Evolutionary conservation across 768 basidiomycete genomes (phyloP), one percentile per base, ranked within the genome.

Genomic region (Podaxis pistillaris): DNA sequence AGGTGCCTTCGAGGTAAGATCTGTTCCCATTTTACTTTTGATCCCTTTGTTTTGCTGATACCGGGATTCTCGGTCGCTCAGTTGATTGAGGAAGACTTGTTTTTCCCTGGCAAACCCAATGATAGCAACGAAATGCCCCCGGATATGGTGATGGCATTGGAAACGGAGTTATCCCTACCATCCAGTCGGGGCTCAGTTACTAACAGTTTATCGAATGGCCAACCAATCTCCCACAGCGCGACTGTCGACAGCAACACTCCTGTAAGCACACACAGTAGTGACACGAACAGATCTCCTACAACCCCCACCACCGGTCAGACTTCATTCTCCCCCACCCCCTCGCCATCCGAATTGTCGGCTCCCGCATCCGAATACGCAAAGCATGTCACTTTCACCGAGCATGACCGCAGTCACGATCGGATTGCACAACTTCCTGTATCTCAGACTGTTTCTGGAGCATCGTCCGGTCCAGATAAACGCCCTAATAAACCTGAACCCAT

Each of bases 11-110:
- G 88, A 91, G 76, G 88, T 86, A 66, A 47, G 73, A 68, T 22
- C 52, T 7, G 44, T 19, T 50, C 57, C 38, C 33, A 37, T 57
- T 61, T 33, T 19, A 1, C 37, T 46, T 44, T 22, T 15, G 19
- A n/a, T 7, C 19, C 19, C 22, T 44, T 12, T 22, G 49, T 17
- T 50, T 13, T 19, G 28, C 51, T 55, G 7, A 55, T 28, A 24
- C n/a, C 13, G 2, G 7, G 38, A 53, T 38, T 0, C 40, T 40
- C 4, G 7, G 19, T n/a, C 19, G 8, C 22, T 50, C 37, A 89
- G 87, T 79, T 91, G 73, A 76, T 89, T 54, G 90, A 92, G 70
- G 89, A 90, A 71, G 89, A 92, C 64, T 71, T 92, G 2, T 86
- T 83, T 68, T 90, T 91, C 67, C 90, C 89, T 1, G 88, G 89